Conservation (phyloP, 106 monocot species). For the Phalaenopsis aphrodite region DNA sequence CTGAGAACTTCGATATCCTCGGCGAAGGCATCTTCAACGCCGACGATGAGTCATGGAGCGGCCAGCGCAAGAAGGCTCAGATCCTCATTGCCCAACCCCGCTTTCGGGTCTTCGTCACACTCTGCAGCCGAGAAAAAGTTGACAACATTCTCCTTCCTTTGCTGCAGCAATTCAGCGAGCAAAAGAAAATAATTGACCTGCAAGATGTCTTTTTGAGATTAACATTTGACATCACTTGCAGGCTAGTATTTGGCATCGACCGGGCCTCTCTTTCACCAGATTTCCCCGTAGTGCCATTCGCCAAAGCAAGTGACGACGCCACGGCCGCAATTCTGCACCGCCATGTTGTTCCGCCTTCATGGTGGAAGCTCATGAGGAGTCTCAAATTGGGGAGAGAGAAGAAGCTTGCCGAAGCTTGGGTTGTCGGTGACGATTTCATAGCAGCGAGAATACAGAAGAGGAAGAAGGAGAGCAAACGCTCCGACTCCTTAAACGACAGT, state of each 20-base stretch:
- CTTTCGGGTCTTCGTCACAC: conserved; percentile 17
- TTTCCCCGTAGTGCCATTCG: conserved; percentile 24
- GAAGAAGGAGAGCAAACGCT: conserved; percentile 11
- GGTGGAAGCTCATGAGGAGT: conserved; percentile 38
- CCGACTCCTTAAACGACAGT: not conserved
- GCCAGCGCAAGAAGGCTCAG: conserved; percentile 28
- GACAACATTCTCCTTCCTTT: conserved; percentile 24
- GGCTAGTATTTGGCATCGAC: conserved; percentile 34
- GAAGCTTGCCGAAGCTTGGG: conserved; percentile 17
- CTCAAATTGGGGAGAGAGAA: conserved; percentile 28
- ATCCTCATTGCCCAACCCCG: conserved; percentile 8
- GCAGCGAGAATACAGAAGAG: conserved; percentile 20
- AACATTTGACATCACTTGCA: conserved; percentile 27
- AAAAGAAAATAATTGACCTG: conserved; percentile 17
- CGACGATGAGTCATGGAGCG: conserved; percentile 34
- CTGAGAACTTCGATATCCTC: conserved; percentile 37
- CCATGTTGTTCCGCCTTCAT: conserved; percentile 19
- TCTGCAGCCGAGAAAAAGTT: conserved; percentile 28
- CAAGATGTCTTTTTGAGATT: conserved; percentile 42
- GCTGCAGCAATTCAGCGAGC: conserved; percentile 3
- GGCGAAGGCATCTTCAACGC: conserved; percentile 41
- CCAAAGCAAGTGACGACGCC: conserved; percentile 26
- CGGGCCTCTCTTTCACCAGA: conserved; percentile 19
- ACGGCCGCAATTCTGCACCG: conserved; percentile 19
- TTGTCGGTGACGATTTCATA: conserved; percentile 27